Percentiles rank a stretch among this genome's conserved stretches.
phyloP scores from a whole-genome alignment of 805 yeast species.

The Blastobotrys peoriensis region DNA sequence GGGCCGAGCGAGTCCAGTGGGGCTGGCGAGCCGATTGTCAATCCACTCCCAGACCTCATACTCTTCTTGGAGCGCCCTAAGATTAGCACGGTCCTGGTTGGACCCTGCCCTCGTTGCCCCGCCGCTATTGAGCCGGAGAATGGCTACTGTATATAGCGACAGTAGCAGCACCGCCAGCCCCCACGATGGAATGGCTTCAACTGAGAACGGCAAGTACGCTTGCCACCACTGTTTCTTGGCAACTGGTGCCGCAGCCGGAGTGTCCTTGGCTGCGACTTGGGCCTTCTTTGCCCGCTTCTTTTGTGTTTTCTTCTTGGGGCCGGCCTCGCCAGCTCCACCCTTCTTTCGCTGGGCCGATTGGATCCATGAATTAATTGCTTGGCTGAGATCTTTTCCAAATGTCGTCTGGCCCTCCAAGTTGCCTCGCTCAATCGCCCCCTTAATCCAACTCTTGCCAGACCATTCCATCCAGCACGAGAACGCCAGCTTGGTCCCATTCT shows the following conservation, averaged over 20 bases:
- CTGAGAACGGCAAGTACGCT: constrained; percentile 6
- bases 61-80: constrained; percentile 43
- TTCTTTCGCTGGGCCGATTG: constrained; percentile 7
- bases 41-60: constrained; percentile 71
- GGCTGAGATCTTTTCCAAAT: constrained; percentile 47
- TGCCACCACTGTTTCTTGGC: not conserved
- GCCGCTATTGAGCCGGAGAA: not conserved
- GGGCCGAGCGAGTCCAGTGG: constrained; percentile 13
- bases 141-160: not conserved
- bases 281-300: constrained; percentile 10
- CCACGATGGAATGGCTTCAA: constrained; percentile 13
- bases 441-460: constrained; percentile 91
- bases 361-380: constrained; percentile 9
- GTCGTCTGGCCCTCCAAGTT: constrained; percentile 72
- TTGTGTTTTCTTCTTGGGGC: constrained; percentile 14
- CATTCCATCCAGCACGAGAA: constrained; percentile 78
- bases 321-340: constrained; percentile 9
- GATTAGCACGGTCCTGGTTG: not conserved
- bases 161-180: constrained; percentile 1
- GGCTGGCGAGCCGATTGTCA: constrained; percentile 34
- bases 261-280: constrained; percentile 7
- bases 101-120: not conserved
- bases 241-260: constrained; percentile 2
- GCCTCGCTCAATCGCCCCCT: constrained; percentile 80
- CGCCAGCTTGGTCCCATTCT: constrained; percentile 52